phyloP scores from a whole-genome alignment of 2,329 filamentous ascomycete species.

The Penicillium sp. region DNA sequence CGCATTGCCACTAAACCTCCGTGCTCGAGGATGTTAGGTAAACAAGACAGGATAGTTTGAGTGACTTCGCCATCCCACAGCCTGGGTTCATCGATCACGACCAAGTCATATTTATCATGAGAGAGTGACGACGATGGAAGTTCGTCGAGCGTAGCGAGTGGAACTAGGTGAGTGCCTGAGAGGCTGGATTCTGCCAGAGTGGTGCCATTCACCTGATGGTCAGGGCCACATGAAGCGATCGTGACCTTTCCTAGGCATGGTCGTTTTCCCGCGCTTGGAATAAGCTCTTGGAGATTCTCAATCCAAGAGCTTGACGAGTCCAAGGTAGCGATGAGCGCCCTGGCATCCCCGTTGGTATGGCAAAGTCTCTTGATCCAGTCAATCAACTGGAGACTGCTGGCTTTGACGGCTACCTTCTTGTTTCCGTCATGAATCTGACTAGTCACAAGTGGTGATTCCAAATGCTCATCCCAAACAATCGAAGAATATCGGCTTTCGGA shows the following conservation, averaged over 20 bases:
- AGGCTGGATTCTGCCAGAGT: background rate
- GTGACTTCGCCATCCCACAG: constrained; percentile 7
- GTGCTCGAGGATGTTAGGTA: constrained; percentile 6
- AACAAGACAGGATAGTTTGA: constrained; percentile 1
- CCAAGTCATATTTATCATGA: constrained; percentile 12
- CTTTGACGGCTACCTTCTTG: constrained; percentile 1
- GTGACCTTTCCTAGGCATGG: constrained; percentile 14
- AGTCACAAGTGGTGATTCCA: constrained; percentile 15
- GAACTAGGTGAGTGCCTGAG: background rate
- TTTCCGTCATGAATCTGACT: background rate
- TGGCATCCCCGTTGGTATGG: constrained; percentile 16
- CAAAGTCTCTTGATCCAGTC: constrained; percentile 19
- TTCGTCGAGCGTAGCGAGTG: constrained; percentile 2
- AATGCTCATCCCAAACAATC: constrained; percentile 17
- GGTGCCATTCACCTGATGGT: background rate
- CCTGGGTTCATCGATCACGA: constrained; percentile 13
- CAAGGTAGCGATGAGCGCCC: constrained; percentile 7
- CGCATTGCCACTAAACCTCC: constrained; percentile 14
- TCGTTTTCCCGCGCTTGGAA: constrained; percentile 4
- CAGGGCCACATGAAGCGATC: constrained; percentile 4
- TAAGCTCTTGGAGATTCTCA: background rate
- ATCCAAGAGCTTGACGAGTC: constrained; percentile 2
- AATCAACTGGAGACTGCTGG: constrained; percentile 7
- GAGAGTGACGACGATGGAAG: constrained; percentile 7
- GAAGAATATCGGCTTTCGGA: constrained; percentile 13